A percentile compares a stretch with the other conserved stretches of the same genome.
Evolutionary conservation across 1,284 basidiomycete species (phyloP).

Genomic region (Puccinia triticina): DNA sequence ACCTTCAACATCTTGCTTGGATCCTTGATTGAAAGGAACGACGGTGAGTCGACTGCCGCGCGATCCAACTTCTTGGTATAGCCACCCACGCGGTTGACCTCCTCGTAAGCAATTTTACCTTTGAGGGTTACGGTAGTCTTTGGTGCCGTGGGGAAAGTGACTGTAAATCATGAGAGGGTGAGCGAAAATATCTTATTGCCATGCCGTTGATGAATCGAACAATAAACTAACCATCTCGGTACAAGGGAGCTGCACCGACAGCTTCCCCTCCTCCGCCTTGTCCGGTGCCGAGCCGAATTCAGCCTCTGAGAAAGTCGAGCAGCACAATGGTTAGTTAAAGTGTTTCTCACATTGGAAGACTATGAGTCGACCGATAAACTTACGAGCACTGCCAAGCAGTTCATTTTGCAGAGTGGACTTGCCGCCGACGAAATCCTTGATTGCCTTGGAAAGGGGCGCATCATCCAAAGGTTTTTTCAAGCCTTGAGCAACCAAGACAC

Average conservation of each 20-base stretch:
- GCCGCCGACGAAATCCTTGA: constrained; percentile 97
- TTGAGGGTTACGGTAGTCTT: constrained; percentile 88
- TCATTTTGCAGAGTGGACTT: constrained; percentile 98
- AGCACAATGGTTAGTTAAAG: too few relatives aligned
- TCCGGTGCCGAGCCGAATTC: constrained; percentile 77
- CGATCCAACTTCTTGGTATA: constrained; percentile 99
- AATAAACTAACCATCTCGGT: too few relatives aligned
- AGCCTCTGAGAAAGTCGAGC: constrained; percentile 53
- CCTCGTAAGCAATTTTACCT: constrained; percentile 91
- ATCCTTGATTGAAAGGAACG: too few relatives aligned
- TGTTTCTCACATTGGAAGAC: neutral
- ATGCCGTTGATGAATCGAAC: constrained; percentile 64
- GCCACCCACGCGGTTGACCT: constrained; percentile 91
- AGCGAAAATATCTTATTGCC: constrained; percentile 21
- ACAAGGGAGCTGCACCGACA: too few relatives aligned
- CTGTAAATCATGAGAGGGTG: constrained; percentile 63
- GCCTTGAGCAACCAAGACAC: constrained; percentile 91
- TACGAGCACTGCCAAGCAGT: constrained; percentile 69
- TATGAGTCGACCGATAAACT: constrained; percentile 65
- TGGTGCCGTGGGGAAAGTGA: constrained; percentile 96
- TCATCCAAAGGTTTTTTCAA: constrained; percentile 95
- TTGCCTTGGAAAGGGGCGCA: constrained; percentile 91
- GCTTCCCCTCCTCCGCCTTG: constrained; percentile 95
- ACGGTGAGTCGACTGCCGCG: too few relatives aligned
- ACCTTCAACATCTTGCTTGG: too few relatives aligned